Evolutionary conservation across 371 early-diverging fungal genomes (phyloP).

Genomic region (Coemansia sp.): DNA sequence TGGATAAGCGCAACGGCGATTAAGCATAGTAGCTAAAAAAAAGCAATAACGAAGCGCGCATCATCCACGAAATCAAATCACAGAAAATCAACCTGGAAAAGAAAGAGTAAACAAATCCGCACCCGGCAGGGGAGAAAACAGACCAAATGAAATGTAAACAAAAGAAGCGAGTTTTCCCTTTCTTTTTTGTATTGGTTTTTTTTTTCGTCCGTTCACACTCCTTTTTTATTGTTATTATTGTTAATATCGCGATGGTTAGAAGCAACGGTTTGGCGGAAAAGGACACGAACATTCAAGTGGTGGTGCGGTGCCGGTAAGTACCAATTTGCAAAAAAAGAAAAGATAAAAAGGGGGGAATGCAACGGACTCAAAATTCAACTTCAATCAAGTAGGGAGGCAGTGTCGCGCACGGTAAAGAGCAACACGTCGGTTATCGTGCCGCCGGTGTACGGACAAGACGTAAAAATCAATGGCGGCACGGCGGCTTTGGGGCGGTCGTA

Average conservation of each 20-base stretch:
- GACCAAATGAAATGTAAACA: conserved; percentile 6
- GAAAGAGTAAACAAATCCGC: conserved; percentile 1
- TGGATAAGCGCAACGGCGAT: no score
- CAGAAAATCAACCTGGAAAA: no score
- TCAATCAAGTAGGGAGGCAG: conserved; percentile 18
- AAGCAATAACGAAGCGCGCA: no score
- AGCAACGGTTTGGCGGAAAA: conserved; percentile 29
- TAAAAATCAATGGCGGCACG: conserved; percentile 17
- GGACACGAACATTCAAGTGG: conserved; percentile 65
- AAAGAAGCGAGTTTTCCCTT: background rate
- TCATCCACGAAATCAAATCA: no score
- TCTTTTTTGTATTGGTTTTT: background rate
- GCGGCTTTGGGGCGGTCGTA: conserved; percentile 62
- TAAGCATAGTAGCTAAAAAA: no score
- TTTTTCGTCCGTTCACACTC: background rate
- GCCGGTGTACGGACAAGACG: conserved; percentile 50
- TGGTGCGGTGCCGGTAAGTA: conserved; percentile 66
- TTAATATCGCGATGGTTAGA: conserved; percentile 2
- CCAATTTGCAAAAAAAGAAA: background rate
- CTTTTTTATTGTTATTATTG: background rate
- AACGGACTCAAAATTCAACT: background rate
- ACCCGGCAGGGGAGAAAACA: background rate
- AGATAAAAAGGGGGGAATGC: background rate
- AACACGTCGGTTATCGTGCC: conserved; percentile 51
- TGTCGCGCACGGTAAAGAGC: conserved; percentile 13